Conservation (phyloP, 163 green algal genomes). For the Chlorella variabilis region DNA sequence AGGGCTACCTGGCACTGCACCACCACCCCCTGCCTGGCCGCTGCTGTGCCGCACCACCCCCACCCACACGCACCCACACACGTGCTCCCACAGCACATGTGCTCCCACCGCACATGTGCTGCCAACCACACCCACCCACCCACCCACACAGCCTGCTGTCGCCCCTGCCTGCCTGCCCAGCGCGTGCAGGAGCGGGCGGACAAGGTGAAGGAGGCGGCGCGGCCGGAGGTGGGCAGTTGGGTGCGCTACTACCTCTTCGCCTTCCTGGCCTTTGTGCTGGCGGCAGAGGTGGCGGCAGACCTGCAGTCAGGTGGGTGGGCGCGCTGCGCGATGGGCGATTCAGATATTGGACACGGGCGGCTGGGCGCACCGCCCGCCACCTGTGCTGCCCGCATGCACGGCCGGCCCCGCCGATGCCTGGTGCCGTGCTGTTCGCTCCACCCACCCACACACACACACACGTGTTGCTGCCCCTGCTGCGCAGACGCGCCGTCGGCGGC, state of each 20-base stretch:
- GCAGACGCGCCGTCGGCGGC: constrained; percentile 22
- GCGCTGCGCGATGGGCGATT: neutral
- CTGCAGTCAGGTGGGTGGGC: neutral
- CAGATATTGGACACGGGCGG: too few relatives aligned
- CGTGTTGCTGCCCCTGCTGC: too few relatives aligned
- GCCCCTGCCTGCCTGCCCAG: neutral
- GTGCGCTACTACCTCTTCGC: constrained; percentile 29
- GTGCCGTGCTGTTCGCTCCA: too few relatives aligned
- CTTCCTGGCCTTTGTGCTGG: constrained; percentile 32
- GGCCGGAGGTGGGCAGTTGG: neutral
- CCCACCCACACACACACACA: too few relatives aligned
- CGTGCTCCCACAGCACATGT: too few relatives aligned
- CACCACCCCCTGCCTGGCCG: too few relatives aligned
- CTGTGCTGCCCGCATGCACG: too few relatives aligned
- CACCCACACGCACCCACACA: neutral
- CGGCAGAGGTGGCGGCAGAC: constrained; percentile 1
- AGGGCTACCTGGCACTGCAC: too few relatives aligned
- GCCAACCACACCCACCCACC: neutral
- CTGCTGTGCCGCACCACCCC: too few relatives aligned
- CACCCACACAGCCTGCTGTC: neutral
- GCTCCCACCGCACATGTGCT: too few relatives aligned
- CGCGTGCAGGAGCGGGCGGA: neutral
- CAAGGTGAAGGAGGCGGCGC: neutral
- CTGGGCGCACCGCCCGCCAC: too few relatives aligned
- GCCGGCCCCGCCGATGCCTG: too few relatives aligned